A percentile compares a stretch with the other conserved stretches of the same genome.
Conservation (phyloP, 2,329 filamentous ascomycete species). For the Epichloe coenophiala region DNA sequence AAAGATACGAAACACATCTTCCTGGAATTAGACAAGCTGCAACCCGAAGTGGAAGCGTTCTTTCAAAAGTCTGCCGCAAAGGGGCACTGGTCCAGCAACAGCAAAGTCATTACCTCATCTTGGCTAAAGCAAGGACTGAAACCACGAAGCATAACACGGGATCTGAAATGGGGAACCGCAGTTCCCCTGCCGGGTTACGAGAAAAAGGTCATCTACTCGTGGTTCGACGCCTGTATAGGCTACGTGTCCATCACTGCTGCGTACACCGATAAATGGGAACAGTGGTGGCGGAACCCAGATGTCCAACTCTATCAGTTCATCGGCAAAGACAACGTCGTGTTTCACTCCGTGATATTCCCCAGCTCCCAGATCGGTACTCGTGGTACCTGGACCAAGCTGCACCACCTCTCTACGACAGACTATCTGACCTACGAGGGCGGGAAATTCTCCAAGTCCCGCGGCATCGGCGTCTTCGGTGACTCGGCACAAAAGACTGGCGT, state of each 20-base stretch:
- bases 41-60: constrained; percentile 60
- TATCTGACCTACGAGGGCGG: constrained; percentile 62
- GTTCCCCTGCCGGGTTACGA: constrained; percentile 36
- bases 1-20: constrained; percentile 74
- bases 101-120: constrained; percentile 54
- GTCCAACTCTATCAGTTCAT: constrained; percentile 80
- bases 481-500: constrained; percentile 71
- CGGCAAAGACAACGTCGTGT: constrained; percentile 54
- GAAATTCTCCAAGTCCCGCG: constrained; percentile 74
- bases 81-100: constrained; percentile 59
- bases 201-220: constrained; percentile 63
- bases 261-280: constrained; percentile 68
- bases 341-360: constrained; percentile 77
- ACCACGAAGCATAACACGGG: constrained; percentile 69
- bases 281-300: constrained; percentile 76
- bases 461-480: constrained; percentile 71
- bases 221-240: constrained; percentile 75
- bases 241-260: constrained; percentile 77
- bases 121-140: constrained; percentile 68
- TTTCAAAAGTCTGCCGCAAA: constrained; percentile 52
- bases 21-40: constrained; percentile 62
- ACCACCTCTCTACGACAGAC: constrained; percentile 68
- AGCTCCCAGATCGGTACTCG: constrained; percentile 61
- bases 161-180: constrained; percentile 63
- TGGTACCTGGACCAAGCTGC: constrained; percentile 71